These are phyloP conservation scores for Aureococcus anophagefferens DNA, from an alignment of 108 stramenopile genomes.

Conservation along the genomic window DNA sequence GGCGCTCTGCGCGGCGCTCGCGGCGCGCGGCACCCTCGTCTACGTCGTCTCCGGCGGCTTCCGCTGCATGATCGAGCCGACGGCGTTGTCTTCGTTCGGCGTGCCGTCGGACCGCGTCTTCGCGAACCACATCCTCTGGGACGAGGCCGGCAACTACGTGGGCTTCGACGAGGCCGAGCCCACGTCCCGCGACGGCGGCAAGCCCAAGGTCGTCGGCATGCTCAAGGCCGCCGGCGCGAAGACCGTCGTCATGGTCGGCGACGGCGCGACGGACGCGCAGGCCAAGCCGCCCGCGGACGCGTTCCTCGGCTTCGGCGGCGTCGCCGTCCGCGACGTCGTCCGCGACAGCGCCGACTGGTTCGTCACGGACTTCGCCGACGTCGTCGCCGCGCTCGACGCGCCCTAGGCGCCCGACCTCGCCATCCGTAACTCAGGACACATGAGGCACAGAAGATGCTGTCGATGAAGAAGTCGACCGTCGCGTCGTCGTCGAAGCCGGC, in stretches of 20 bases:
- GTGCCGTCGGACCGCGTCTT: constrained; percentile 63
- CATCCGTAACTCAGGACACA: too few species aligned
- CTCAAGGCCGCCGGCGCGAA: constrained; percentile 55
- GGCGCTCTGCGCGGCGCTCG: constrained; percentile 58
- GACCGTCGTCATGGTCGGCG: constrained; percentile 88
- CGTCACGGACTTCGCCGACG: too few species aligned
- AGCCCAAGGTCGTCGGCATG: constrained; percentile 65
- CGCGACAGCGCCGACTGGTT: constrained; percentile 87
- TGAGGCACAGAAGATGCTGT: too few species aligned
- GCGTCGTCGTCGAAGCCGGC: too few species aligned
- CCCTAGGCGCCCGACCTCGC: too few species aligned
- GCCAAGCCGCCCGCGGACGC: constrained; percentile 90
- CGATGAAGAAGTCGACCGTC: too few species aligned
- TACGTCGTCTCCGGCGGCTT: constrained; percentile 95
- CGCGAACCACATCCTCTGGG: constrained; percentile 85
- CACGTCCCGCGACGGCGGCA: constrained; percentile 82
- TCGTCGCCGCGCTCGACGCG: too few species aligned
- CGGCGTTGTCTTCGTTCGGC: constrained; percentile 54
- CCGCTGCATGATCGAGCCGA: constrained; percentile 93
- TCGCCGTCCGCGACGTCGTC: constrained; percentile 71
- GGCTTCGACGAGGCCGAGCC: constrained; percentile 85
- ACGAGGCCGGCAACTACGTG: constrained; percentile 59
- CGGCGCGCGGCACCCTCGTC: constrained; percentile 61
- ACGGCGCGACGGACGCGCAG: constrained; percentile 97
- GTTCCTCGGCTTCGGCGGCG: constrained; percentile 96